Evolutionary conservation across 257 asterid genomes (phyloP).

Genomic region (Solanum appendiculatum): DNA sequence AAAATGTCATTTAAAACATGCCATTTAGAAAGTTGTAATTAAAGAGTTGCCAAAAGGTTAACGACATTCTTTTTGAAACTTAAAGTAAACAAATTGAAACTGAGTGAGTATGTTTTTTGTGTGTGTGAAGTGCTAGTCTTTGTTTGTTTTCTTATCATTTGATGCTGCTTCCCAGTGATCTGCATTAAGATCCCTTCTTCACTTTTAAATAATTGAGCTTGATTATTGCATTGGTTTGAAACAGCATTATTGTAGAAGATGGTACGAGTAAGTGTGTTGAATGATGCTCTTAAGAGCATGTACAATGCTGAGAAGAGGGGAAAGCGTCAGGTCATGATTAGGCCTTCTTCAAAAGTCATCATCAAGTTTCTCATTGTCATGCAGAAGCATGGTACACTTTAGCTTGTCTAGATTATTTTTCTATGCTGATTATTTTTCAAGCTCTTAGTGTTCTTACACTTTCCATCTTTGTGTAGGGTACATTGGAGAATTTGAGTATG

Average conservation of each 20-base stretch:
- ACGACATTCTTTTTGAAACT: too few relatives aligned
- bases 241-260: neutral
- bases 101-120: neutral
- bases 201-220: neutral
- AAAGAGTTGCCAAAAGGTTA: too few relatives aligned
- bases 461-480: slow-evolving; percentile 3
- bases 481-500: slow-evolving; percentile 27
- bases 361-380: too few relatives aligned
- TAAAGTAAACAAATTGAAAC: too few relatives aligned
- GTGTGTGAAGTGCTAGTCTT: neutral
- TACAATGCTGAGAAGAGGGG: too few relatives aligned
- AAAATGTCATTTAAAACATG: too few relatives aligned
- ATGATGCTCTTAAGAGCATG: slow-evolving; percentile 29
- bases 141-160: neutral
- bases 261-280: slow-evolving; percentile 28
- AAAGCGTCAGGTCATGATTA: too few relatives aligned
- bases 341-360: too few relatives aligned
- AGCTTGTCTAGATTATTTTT: neutral
- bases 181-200: too few relatives aligned
- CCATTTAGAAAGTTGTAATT: too few relatives aligned
- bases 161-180: too few relatives aligned
- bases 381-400: slow-evolving; percentile 30
- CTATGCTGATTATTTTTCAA: neutral
- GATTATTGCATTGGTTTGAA: neutral
- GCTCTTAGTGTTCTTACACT: neutral